A percentile compares a stretch with the other conserved stretches of the same genome.
phyloP scores from a whole-genome alignment of 805 yeast genomes.

The Spathaspora girioi region DNA sequence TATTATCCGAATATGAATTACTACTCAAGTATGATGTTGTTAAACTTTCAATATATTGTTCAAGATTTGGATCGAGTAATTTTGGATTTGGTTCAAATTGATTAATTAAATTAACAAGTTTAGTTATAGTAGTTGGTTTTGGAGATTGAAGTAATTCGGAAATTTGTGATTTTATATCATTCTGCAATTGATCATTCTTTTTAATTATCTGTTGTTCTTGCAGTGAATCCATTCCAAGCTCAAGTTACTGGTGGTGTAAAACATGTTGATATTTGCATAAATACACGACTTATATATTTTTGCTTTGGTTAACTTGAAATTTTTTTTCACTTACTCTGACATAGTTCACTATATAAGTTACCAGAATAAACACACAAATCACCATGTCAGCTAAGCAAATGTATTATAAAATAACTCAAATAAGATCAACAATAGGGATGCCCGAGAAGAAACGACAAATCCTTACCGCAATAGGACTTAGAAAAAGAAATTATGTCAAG shows the following conservation, averaged over 20 bases:
- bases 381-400: slow-evolving; percentile 12
- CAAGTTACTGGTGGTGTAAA: not conserved
- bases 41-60: slow-evolving; percentile 26
- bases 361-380: not conserved
- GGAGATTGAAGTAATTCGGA: not conserved
- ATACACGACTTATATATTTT: not conserved
- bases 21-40: slow-evolving; percentile 20
- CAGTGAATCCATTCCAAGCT: slow-evolving; percentile 10
- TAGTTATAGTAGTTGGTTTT: not conserved
- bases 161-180: slow-evolving; percentile 5
- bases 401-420: slow-evolving; percentile 61
- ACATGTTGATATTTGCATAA: not conserved
- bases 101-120: slow-evolving; percentile 23
- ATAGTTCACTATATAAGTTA: not conserved
- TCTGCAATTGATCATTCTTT: slow-evolving; percentile 14
- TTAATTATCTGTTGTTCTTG: slow-evolving; percentile 10
- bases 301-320: not conserved
- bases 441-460: slow-evolving; percentile 66
- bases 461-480: slow-evolving; percentile 69
- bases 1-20: not conserved
- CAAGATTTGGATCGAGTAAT: slow-evolving; percentile 42
- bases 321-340: not conserved
- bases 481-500: slow-evolving; percentile 65
- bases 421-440: slow-evolving; percentile 81
- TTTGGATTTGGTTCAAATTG: slow-evolving; percentile 56